Evolutionary conservation across 345 rosid genomes (phyloP).

Genomic region (Crucihimalaya himalaica): DNA sequence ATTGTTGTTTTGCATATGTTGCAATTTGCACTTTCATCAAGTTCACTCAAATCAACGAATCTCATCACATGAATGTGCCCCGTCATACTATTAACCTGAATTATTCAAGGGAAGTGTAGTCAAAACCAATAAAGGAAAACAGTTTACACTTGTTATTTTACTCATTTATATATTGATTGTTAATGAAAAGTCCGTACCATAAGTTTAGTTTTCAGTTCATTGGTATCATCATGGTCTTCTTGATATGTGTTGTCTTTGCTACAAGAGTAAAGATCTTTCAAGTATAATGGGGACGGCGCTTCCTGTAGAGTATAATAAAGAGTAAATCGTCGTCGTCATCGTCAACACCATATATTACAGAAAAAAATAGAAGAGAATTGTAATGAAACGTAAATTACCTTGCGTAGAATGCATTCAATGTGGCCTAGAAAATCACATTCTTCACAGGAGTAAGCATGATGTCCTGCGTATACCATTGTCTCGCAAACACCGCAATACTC

Average conservation of each 20-base stretch:
- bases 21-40: neutral
- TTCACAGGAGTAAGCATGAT: constrained; percentile 30
- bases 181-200: neutral
- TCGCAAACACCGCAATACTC: constrained; percentile 36
- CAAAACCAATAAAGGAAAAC: neutral
- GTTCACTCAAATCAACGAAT: neutral
- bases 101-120: neutral
- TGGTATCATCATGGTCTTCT: neutral
- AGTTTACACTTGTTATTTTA: neutral
- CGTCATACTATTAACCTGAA: neutral
- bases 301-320: neutral
- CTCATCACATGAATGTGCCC: neutral
- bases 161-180: neutral
- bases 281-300: neutral
- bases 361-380: neutral
- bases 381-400: constrained; percentile 10
- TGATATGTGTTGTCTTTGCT: neutral
- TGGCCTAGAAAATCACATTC: constrained; percentile 34
- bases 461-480: neutral
- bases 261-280: neutral
- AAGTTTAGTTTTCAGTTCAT: neutral
- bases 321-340: neutral
- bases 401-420: constrained; percentile 29
- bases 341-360: neutral
- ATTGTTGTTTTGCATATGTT: neutral